Evolutionary conservation across 768 basidiomycete species (phyloP), one percentile per base, ranked within the genome.

Genomic region (Suillus decipiens): DNA sequence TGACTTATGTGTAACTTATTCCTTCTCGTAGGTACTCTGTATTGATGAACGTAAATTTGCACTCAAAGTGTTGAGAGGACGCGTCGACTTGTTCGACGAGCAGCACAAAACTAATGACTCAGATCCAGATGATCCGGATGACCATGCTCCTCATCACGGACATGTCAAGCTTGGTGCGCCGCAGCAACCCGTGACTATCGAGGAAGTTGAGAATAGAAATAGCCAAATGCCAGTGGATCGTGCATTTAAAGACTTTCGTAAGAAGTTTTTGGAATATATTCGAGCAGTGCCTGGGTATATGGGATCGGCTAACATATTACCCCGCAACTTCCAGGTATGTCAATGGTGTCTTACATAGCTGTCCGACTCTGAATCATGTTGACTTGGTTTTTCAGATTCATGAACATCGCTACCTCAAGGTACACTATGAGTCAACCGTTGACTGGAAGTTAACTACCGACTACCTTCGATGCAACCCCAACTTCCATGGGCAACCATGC

Each of bases 401-500:
- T 1, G 69, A 72, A 36, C 66, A 73, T 58, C 50, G 45, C 5
- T 75, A 60, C 55, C 61, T 78, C n/a, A 71, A 68, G 53, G 64
- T 75, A 9, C 63, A 70, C 41, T 78, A 75, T 62, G 66, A 63
- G 14, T 76, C 73, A 0, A 60, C 33, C 3, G 61, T 73, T 6
- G 69, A 75, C 63, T 79, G 77, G 77, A 28, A 58, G 11, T 28
- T 65, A 24, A 61, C 61, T 7, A 69, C 65, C 2, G 72, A 80
- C 61, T 66, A 73, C 45, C 66, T 80, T 1, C 64, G 67, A 6
- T 75, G 71, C 65, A 77, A 70, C 51, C 75, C 75, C 15, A 43
- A 43, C 0, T 80, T 79, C 66, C 66, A 70, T 41, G 42, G 64
- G 0, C 41, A 59, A 1, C 70, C 72, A 14, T 68, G 67, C 0